These are phyloP conservation scores for Cryphonectria japonica DNA, from an alignment of 2,329 filamentous ascomycete genomes.

Conservation along the genomic window DNA sequence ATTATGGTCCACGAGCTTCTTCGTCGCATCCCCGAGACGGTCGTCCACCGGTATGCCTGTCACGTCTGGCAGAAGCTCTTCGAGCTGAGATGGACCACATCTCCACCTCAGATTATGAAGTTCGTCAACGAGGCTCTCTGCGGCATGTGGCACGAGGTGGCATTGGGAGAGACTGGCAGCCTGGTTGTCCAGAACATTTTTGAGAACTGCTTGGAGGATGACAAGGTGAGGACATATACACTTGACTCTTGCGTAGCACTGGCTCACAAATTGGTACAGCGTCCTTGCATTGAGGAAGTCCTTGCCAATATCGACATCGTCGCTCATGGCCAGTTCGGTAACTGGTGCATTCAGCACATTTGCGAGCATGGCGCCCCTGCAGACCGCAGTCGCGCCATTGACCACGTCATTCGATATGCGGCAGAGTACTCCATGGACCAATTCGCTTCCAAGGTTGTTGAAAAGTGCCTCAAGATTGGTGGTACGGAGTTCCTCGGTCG, in stretches of 20 bases:
- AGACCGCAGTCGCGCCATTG: slow-evolving; percentile 90
- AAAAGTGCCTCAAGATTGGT: slow-evolving; percentile 98
- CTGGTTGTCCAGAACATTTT: slow-evolving; percentile 99
- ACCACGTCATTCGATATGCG: slow-evolving; percentile 91
- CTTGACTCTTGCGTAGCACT: background rate
- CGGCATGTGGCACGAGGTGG: slow-evolving; percentile 99
- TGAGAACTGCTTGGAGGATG: slow-evolving; percentile 97
- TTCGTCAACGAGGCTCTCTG: slow-evolving; percentile 94
- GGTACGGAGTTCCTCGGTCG: slow-evolving; percentile 86
- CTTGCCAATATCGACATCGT: slow-evolving; percentile 94
- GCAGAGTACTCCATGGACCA: slow-evolving; percentile 99
- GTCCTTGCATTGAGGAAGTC: slow-evolving; percentile 96
- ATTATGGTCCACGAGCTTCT: slow-evolving; percentile 99
- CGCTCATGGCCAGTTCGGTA: slow-evolving; percentile 96
- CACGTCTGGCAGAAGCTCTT: slow-evolving; percentile 99
- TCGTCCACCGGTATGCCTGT: slow-evolving; percentile 97
- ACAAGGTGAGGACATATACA: slow-evolving; percentile 70
- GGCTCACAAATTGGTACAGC: slow-evolving; percentile 54
- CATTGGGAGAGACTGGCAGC: slow-evolving; percentile 94
- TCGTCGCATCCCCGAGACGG: slow-evolving; percentile 92
- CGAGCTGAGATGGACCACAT: slow-evolving; percentile 92
- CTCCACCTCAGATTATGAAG: slow-evolving; percentile 97
- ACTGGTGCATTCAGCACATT: slow-evolving; percentile 99
- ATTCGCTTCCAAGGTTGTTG: slow-evolving; percentile 97
- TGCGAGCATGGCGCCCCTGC: slow-evolving; percentile 93